Conservation (phyloP, 768 basidiomycete species). For the Boletus patriciae region DNA sequence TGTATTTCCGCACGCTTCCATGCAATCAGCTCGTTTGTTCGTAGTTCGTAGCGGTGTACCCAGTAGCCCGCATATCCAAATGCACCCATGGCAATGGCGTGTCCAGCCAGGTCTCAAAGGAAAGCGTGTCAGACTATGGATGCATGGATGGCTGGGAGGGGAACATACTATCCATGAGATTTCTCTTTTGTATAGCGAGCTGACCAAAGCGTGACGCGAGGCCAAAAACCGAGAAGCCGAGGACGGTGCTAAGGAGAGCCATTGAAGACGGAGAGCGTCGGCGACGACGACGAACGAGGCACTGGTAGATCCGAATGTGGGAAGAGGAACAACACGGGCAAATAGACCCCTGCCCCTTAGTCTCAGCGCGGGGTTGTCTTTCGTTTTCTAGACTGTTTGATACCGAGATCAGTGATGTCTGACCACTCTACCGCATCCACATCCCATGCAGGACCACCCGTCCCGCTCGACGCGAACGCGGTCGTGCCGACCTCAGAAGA, state of each 20-base stretch:
- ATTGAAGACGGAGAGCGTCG: constrained; percentile 37
- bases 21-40: constrained; percentile 59
- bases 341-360: constrained; percentile 17
- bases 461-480: constrained; percentile 23
- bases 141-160: background rate
- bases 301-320: constrained; percentile 8
- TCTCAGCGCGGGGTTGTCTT: background rate
- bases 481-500: constrained; percentile 18
- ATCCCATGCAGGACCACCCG: constrained; percentile 4
- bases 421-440: constrained; percentile 1
- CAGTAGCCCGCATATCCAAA: constrained; percentile 79
- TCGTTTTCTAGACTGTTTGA: background rate
- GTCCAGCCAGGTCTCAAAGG: constrained; percentile 65
- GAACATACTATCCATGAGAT: constrained; percentile 75
- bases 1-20: constrained; percentile 64
- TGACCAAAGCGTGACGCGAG: constrained; percentile 84
- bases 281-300: background rate
- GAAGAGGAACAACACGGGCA: constrained; percentile 24
- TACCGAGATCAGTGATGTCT: constrained; percentile 16
- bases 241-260: constrained; percentile 64
- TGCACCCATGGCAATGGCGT: constrained; percentile 62
- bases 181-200: constrained; percentile 79
- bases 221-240: constrained; percentile 81
- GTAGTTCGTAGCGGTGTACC: constrained; percentile 64
- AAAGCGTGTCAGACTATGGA: background rate